Evolutionary conservation across 176 grass and related monocot species (phyloP).

Genomic region (Bonia amplexicaulis): DNA sequence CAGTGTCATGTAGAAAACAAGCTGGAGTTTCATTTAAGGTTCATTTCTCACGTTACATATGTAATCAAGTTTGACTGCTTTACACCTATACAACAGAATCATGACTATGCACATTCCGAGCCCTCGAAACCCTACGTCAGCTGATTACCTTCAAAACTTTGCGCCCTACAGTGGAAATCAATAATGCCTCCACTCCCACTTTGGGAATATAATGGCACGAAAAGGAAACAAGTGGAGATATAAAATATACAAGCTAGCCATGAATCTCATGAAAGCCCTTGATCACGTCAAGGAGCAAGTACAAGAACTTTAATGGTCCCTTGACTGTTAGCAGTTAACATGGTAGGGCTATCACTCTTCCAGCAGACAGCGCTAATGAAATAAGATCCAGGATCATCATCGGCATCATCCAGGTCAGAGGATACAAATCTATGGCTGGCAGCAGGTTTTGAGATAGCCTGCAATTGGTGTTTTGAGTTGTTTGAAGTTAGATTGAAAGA

Average conservation of each 20-base stretch:
- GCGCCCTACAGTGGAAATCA: constrained; percentile 19
- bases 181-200: constrained; percentile 24
- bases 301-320: constrained; percentile 97
- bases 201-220: constrained; percentile 24
- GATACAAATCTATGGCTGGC: constrained; percentile 79
- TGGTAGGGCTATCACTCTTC: constrained; percentile 97
- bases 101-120: constrained; percentile 36
- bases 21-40: constrained; percentile 7
- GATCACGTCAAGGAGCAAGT: constrained; percentile 67
- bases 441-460: constrained; percentile 95
- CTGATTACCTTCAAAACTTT: constrained; percentile 34
- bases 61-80: constrained; percentile 23
- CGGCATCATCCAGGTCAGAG: constrained; percentile 61
- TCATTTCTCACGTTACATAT: constrained; percentile 35
- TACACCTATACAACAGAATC: constrained; percentile 26
- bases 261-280: not conserved
- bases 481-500: constrained; percentile 13
- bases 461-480: constrained; percentile 12
- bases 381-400: constrained; percentile 85
- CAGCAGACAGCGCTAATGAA: constrained; percentile 98
- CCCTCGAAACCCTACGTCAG: constrained; percentile 38
- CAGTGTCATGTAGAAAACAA: constrained; percentile 6
- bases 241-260: constrained; percentile 34
- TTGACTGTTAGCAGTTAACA: constrained; percentile 97
- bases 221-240: not conserved